A percentile compares a stretch with the other conserved stretches of the same genome.
phyloP scores from a whole-genome alignment of 495 filamentous ascomycete genomes.

The Penicillium riverlandense region DNA sequence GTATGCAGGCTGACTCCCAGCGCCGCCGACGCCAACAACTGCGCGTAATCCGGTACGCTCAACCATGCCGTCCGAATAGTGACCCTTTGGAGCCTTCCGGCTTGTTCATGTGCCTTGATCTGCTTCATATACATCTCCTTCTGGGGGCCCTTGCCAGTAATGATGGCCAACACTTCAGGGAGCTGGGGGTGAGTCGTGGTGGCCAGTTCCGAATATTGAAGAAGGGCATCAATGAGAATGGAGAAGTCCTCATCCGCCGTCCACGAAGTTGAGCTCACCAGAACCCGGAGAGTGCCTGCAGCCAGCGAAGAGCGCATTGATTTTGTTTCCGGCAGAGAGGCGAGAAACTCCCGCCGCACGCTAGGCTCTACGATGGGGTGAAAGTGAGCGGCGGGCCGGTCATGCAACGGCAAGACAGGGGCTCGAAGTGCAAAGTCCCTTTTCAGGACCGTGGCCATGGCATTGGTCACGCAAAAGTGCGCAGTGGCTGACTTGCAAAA shows the following conservation, averaged over 20 bases:
- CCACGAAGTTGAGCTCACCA: slow-evolving; percentile 94
- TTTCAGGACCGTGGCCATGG: slow-evolving; percentile 72
- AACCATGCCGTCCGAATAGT: slow-evolving; percentile 78
- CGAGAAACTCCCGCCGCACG: slow-evolving; percentile 52
- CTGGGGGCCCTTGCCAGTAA: slow-evolving; percentile 89
- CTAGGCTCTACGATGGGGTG: slow-evolving; percentile 49
- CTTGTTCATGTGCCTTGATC: slow-evolving; percentile 50
- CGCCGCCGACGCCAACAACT: slow-evolving; percentile 79
- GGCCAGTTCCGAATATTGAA: slow-evolving; percentile 55
- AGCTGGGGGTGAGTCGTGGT: slow-evolving; percentile 25
- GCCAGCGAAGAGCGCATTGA: slow-evolving; percentile 50
- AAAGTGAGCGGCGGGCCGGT: slow-evolving; percentile 79
- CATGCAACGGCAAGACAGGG: slow-evolving; percentile 71
- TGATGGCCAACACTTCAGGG: slow-evolving; percentile 71
- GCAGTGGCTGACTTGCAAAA: slow-evolving; percentile 62
- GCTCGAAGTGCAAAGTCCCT: slow-evolving; percentile 52
- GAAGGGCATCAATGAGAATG: slow-evolving; percentile 77
- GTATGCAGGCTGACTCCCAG: slow-evolving; percentile 87
- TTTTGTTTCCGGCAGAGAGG: slow-evolving; percentile 48
- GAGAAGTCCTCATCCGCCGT: slow-evolving; percentile 95
- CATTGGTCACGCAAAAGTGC: slow-evolving; percentile 81
- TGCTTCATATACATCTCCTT: slow-evolving; percentile 64
- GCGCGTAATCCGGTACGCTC: slow-evolving; percentile 74
- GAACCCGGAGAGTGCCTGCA: slow-evolving; percentile 48
- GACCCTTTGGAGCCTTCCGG: slow-evolving; percentile 57